Percentiles rank a stretch among this genome's conserved stretches.
phyloP scores from a whole-genome alignment of 257 asterid species.

The Lavandula angustifolia region DNA sequence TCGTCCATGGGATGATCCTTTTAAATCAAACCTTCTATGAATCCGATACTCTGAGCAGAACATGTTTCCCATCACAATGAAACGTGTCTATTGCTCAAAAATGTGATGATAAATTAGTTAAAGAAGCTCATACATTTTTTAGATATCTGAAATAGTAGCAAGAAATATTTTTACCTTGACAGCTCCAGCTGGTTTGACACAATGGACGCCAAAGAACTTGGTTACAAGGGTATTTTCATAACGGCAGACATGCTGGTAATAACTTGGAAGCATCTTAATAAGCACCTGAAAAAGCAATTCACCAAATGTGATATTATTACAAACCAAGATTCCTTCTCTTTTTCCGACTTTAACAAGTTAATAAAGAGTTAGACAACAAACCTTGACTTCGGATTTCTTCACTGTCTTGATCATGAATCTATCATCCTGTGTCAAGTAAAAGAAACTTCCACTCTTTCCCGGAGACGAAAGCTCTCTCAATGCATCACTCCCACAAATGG shows the following conservation, averaged over 20 bases:
- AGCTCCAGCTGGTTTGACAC: constrained; percentile 70
- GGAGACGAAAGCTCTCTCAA: constrained; percentile 70
- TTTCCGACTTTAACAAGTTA: constrained; percentile 26
- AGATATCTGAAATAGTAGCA: constrained; percentile 10
- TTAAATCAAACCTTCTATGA: constrained; percentile 85
- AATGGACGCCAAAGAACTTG: constrained; percentile 68
- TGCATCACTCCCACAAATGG: constrained; percentile 69
- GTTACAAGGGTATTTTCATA: constrained; percentile 69
- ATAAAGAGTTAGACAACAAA: constrained; percentile 34
- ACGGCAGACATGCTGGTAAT: constrained; percentile 54
- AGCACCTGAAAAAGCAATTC: constrained; percentile 52
- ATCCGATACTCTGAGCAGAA: constrained; percentile 96
- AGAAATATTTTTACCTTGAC: constrained; percentile 47
- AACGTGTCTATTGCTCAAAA: constrained; percentile 61
- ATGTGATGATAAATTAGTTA: constrained; percentile 24
- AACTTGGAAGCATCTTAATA: constrained; percentile 67
- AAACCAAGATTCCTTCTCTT: background rate
- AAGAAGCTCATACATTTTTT: background rate
- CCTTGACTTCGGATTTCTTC: constrained; percentile 76
- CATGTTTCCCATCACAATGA: constrained; percentile 93
- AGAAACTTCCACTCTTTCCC: constrained; percentile 71
- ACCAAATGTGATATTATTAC: background rate
- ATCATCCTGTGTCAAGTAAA: constrained; percentile 69
- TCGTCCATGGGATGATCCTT: constrained; percentile 96
- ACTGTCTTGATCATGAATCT: constrained; percentile 71